Conservation (phyloP, 371 early-diverging fungal genomes). For the Actinomortierella ambigua region DNA sequence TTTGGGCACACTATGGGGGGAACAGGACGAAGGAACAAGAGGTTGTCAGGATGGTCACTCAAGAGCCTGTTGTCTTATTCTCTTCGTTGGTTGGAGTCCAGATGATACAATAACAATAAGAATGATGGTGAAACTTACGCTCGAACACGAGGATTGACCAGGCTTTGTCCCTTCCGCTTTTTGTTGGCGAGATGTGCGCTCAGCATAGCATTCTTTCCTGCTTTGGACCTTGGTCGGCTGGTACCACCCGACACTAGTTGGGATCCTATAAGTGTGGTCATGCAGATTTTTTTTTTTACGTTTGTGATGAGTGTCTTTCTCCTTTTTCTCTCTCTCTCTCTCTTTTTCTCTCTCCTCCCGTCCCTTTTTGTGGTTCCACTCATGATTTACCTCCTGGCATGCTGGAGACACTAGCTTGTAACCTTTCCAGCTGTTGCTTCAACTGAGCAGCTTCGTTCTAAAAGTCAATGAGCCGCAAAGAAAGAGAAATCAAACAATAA, state of each 20-base stretch:
- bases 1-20: conserved; percentile 11
- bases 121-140: not conserved
- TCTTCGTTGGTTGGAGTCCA: not conserved
- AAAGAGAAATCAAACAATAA: too few relatives aligned
- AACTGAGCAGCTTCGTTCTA: conserved; percentile 21
- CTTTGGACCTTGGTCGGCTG: too few relatives aligned
- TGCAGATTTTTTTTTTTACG: not conserved
- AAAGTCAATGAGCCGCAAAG: too few relatives aligned
- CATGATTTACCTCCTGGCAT: conserved; percentile 16
- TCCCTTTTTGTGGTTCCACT: not conserved
- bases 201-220: too few relatives aligned
- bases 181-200: too few relatives aligned
- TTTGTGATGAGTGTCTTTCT: too few relatives aligned
- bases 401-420: conserved; percentile 17
- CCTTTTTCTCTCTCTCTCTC: not conserved
- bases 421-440: conserved; percentile 27
- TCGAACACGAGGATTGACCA: too few relatives aligned
- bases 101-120: not conserved
- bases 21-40: not conserved
- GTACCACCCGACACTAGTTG: too few relatives aligned
- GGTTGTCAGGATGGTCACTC: not conserved
- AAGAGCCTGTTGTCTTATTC: not conserved
- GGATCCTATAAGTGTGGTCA: too few relatives aligned
- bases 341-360: not conserved
- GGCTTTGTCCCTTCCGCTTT: too few relatives aligned